Percentiles rank a stretch among this genome's conserved stretches.
Conservation (phyloP, 768 basidiomycete species). For the Cystofilobasidium macerans region DNA sequence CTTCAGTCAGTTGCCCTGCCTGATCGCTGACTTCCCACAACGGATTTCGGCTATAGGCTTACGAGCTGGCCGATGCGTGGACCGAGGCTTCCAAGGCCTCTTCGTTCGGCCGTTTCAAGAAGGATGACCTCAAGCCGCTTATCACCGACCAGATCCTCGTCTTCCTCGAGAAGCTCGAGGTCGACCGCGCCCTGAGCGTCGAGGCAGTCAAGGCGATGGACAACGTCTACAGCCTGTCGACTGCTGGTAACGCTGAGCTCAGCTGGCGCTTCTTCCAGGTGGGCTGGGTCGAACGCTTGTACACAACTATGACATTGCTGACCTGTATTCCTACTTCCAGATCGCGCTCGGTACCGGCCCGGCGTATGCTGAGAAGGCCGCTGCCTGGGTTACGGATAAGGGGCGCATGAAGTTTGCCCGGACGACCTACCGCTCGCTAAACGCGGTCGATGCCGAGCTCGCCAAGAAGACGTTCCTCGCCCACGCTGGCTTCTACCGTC, state of each 20-base stretch:
- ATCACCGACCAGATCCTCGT: slow-evolving; percentile 73
- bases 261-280: slow-evolving; percentile 18
- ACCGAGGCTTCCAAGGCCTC: slow-evolving; percentile 44
- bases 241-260: slow-evolving; percentile 14
- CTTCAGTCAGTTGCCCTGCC: background rate
- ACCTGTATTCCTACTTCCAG: background rate
- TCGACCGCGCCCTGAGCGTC: slow-evolving; percentile 49
- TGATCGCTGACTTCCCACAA: background rate
- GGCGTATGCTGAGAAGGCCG: slow-evolving; percentile 37
- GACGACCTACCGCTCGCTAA: slow-evolving; percentile 34
- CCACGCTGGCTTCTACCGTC: slow-evolving; percentile 35
- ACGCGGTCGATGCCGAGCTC: slow-evolving; percentile 35
- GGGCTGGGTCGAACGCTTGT: background rate
- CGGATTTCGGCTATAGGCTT: slow-evolving; percentile 35
- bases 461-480: slow-evolving; percentile 39
- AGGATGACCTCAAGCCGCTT: slow-evolving; percentile 53
- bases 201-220: slow-evolving; percentile 12
- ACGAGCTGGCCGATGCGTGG: slow-evolving; percentile 64
- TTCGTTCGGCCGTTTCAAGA: slow-evolving; percentile 48
- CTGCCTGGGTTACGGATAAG: slow-evolving; percentile 36
- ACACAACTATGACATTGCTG: background rate
- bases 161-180: slow-evolving; percentile 62
- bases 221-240: slow-evolving; percentile 10
- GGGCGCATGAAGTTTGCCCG: slow-evolving; percentile 39
- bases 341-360: slow-evolving; percentile 29